phyloP scores from a whole-genome alignment of 2,329 filamentous ascomycete genomes.

The Claviceps sp. region DNA sequence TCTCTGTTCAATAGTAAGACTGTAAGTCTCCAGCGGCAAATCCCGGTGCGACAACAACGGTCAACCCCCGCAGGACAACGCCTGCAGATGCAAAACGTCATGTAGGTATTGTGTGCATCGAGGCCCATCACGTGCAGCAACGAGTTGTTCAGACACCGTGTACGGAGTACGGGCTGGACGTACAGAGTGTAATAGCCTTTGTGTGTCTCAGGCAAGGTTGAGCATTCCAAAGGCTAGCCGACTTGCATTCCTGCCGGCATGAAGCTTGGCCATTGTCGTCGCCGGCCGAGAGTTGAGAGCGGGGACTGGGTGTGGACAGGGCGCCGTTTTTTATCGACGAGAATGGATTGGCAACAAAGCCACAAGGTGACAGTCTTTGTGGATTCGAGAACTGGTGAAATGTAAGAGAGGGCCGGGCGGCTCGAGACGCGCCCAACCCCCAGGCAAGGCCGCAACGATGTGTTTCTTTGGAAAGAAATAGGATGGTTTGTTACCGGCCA shows the following conservation, averaged over 20 bases:
- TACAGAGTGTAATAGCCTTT: conserved; percentile 16
- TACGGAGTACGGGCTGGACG: conserved; percentile 7
- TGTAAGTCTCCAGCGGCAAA: not conserved
- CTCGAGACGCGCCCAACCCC: not conserved
- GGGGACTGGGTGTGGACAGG: conserved; percentile 2
- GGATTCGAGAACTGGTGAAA: not conserved
- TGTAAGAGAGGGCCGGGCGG: not conserved
- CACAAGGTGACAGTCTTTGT: conserved; percentile 5
- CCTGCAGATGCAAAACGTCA: conserved; percentile 8
- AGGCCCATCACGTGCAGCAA: conserved; percentile 14
- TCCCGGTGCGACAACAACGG: conserved; percentile 4
- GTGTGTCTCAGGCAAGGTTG: conserved; percentile 22
- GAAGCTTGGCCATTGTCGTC: conserved; percentile 20
- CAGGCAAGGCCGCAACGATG: not conserved
- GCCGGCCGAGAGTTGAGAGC: conserved; percentile 18
- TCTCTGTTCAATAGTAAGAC: not conserved
- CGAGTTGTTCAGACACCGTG: conserved; percentile 6
- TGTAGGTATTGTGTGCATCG: conserved; percentile 5
- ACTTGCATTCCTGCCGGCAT: conserved; percentile 15
- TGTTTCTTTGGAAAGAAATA: not conserved
- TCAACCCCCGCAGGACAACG: conserved; percentile 4
- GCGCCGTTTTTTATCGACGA: conserved; percentile 1
- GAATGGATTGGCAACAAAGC: conserved; percentile 1
- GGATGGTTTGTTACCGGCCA: not conserved
- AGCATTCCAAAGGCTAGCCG: conserved; percentile 20